phyloP scores from a whole-genome alignment of 78 protist species.

The Paratrimastix pyriformis region DNA sequence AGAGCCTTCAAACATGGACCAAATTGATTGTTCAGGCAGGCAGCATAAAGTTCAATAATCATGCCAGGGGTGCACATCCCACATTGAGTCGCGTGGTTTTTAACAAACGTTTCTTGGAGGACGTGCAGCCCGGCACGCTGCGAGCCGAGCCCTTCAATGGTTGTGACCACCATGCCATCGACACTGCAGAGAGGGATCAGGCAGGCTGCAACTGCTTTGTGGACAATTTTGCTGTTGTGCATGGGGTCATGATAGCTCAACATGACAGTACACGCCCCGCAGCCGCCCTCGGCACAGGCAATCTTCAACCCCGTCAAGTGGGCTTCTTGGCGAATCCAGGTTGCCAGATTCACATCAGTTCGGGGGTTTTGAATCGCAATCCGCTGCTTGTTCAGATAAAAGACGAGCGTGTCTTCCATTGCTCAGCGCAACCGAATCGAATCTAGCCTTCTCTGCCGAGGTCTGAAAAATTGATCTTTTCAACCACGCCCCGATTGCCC shows the following conservation, averaged over 20 bases:
- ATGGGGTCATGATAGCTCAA: background rate
- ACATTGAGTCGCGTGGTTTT: constrained; percentile 39
- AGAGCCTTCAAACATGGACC: background rate
- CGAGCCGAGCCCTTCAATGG: constrained; percentile 34
- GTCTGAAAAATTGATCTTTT: too few relatives aligned
- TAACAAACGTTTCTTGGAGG: background rate
- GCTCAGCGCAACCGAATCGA: too few relatives aligned
- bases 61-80: constrained; percentile 53
- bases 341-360: too few relatives aligned
- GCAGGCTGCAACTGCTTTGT: constrained; percentile 9
- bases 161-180: constrained; percentile 19
- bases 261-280: constrained; percentile 42
- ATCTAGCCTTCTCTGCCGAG: too few relatives aligned
- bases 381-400: too few relatives aligned
- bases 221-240: background rate
- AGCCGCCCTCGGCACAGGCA: constrained; percentile 46
- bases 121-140: background rate
- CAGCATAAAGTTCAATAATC: constrained; percentile 1
- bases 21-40: background rate
- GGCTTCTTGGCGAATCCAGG: background rate
- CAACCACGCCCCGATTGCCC: too few relatives aligned
- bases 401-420: too few relatives aligned
- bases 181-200: background rate
- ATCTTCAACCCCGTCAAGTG: background rate
- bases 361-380: too few relatives aligned